Conservation (phyloP, 495 filamentous ascomycete genomes). For the Lichina pygmaea region DNA sequence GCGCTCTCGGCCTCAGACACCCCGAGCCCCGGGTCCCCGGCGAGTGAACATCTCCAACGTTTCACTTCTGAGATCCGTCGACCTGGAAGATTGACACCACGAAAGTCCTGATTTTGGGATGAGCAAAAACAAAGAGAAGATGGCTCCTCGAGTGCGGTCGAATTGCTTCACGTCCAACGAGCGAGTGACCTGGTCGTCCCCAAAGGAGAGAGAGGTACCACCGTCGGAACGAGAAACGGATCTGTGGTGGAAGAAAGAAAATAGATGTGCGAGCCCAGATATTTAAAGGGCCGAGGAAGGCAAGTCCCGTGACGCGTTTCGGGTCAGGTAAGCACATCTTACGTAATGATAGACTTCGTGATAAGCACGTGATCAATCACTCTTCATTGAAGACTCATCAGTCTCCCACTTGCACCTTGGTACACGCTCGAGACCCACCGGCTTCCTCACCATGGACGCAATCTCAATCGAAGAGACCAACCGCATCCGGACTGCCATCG, state of each 20-base stretch:
- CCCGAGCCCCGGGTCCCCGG: too few species aligned
- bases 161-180: constrained; percentile 53
- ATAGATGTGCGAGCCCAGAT: not conserved
- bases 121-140: constrained; percentile 16
- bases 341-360: not conserved
- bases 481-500: constrained; percentile 66
- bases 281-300: not conserved
- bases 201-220: constrained; percentile 22
- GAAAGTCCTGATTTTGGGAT: constrained; percentile 7
- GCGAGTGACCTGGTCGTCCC: constrained; percentile 27
- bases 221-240: constrained; percentile 60
- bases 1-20: too few species aligned
- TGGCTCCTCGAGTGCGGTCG: constrained; percentile 63
- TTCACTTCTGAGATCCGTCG: constrained; percentile 74
- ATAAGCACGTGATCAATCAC: not conserved
- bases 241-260: constrained; percentile 21
- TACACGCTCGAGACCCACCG: too few species aligned
- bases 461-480: constrained; percentile 86
- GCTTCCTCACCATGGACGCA: constrained; percentile 35
- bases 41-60: not conserved
- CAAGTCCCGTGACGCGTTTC: too few species aligned
- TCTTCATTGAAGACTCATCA: not conserved
- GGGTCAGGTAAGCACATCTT: too few species aligned
- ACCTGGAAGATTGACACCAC: constrained; percentile 68
- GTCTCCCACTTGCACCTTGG: too few species aligned